A percentile compares a stretch with the other conserved stretches of the same genome.
phyloP scores from a whole-genome alignment of 768 basidiomycete species.

The Amanita muscaria region DNA sequence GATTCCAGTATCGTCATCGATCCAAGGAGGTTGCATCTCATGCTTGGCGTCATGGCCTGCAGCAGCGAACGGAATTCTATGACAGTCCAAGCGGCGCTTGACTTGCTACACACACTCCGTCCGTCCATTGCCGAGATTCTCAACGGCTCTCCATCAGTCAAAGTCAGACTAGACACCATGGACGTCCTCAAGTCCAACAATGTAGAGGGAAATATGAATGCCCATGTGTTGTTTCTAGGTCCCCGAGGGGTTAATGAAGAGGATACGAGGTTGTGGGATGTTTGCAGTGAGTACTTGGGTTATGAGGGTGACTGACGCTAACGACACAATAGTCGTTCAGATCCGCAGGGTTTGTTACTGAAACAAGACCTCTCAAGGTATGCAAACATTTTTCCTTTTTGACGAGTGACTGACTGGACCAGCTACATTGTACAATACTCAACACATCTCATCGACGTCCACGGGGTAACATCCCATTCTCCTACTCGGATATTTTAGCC shows the following conservation, averaged over 20 bases:
- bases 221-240: constrained; percentile 51
- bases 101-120: constrained; percentile 32
- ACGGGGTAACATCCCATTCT: constrained; percentile 25
- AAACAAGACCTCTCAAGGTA: constrained; percentile 45
- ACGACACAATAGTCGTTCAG: constrained; percentile 29
- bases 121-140: constrained; percentile 36
- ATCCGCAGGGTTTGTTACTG: constrained; percentile 33
- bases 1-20: constrained; percentile 52
- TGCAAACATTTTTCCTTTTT: not conserved
- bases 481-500: constrained; percentile 28
- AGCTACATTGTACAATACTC: constrained; percentile 44
- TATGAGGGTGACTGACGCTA: too few species aligned
- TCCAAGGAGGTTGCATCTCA: constrained; percentile 57
- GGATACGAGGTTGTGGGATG: constrained; percentile 15
- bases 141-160: constrained; percentile 14
- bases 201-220: constrained; percentile 19
- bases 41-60: constrained; percentile 67
- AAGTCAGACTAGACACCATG: constrained; percentile 36
- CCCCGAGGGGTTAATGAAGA: constrained; percentile 25
- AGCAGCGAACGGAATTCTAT: constrained; percentile 19
- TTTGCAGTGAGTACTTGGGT: constrained; percentile 27
- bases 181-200: constrained; percentile 32
- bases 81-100: constrained; percentile 33
- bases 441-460: constrained; percentile 40
- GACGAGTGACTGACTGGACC: too few species aligned